phyloP scores from a whole-genome alignment of 169 alveolate genomes.

The Eimeria zaria region DNA sequence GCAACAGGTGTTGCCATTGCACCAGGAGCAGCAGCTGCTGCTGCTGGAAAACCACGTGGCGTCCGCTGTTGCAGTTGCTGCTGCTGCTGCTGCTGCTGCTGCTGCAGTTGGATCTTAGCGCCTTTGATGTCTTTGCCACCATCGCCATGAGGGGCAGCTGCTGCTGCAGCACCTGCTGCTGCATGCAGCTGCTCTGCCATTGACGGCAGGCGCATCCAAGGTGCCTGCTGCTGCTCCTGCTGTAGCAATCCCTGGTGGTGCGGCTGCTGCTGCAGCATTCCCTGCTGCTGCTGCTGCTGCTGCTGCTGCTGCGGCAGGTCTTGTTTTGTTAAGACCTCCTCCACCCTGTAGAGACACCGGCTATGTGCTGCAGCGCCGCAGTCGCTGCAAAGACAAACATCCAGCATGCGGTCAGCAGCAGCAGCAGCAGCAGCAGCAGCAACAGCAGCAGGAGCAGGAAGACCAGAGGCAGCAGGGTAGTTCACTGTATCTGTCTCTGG shows the following conservation, averaged over 20 bases:
- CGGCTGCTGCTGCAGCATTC: slow-evolving; percentile 5
- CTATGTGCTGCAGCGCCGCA: slow-evolving; percentile 67
- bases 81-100: background rate
- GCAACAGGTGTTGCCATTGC: background rate
- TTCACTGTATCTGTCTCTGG: background rate
- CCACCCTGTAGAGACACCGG: slow-evolving; percentile 32
- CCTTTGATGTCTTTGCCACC: background rate
- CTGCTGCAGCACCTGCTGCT: no score
- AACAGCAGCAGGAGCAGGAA: slow-evolving; percentile 2
- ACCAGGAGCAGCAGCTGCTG: slow-evolving; percentile 11
- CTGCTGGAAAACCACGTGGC: background rate
- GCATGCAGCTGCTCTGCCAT: slow-evolving; percentile 3
- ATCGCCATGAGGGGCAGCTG: background rate
- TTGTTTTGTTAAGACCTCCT: slow-evolving; percentile 7
- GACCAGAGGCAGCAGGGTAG: no score
- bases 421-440: slow-evolving; percentile 29
- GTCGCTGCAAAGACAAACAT: slow-evolving; percentile 40
- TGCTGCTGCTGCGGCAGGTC: background rate
- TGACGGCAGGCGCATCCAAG: background rate
- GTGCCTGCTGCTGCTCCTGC: slow-evolving; percentile 15
- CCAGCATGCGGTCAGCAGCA: slow-evolving; percentile 65
- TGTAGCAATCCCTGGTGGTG: background rate
- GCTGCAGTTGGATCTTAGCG: background rate
- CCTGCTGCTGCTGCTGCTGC: background rate
- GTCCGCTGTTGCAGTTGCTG: background rate